Percentiles rank a stretch among this genome's conserved stretches.
These are phyloP conservation scores for Yarrowia sp. DNA, from an alignment of 805 yeast genomes.

Conservation along the genomic window DNA sequence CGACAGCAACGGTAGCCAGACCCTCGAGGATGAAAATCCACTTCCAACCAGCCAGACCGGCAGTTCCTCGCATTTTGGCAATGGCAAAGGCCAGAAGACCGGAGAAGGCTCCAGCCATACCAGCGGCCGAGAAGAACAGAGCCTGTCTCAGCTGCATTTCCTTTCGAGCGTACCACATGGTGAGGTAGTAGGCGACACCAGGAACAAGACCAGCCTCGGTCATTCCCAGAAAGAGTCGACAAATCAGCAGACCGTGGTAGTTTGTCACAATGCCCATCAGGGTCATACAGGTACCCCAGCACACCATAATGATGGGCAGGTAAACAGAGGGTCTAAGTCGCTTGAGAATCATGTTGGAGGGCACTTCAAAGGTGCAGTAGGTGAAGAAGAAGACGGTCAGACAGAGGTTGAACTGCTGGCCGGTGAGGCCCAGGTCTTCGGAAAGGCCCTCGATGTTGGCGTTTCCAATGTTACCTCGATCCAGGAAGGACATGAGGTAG, in stretches of 20 bases:
- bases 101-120: constrained; percentile 59
- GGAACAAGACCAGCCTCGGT: constrained; percentile 57
- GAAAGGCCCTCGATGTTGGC: constrained; percentile 61
- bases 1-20: constrained; percentile 50
- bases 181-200: constrained; percentile 51
- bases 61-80: constrained; percentile 52
- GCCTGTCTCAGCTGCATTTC: constrained; percentile 54
- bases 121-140: constrained; percentile 50
- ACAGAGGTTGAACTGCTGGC: constrained; percentile 50
- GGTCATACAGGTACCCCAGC: constrained; percentile 51
- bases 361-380: constrained; percentile 46
- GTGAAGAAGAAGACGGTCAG: constrained; percentile 54
- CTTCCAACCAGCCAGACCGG: constrained; percentile 57
- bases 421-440: constrained; percentile 51
- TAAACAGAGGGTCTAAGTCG: constrained; percentile 51
- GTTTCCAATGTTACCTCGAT: constrained; percentile 61
- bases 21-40: constrained; percentile 62
- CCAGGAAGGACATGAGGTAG: constrained; percentile 59
- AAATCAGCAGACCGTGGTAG: constrained; percentile 49
- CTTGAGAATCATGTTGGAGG: constrained; percentile 46
- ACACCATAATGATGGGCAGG: constrained; percentile 49
- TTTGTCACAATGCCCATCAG: constrained; percentile 50
- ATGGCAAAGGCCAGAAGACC: constrained; percentile 57
- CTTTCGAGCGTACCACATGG: constrained; percentile 50
- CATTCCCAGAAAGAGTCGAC: constrained; percentile 53